Evolutionary conservation across 1,284 basidiomycete genomes (phyloP).

Genomic region (Apiotrichum gracile): DNA sequence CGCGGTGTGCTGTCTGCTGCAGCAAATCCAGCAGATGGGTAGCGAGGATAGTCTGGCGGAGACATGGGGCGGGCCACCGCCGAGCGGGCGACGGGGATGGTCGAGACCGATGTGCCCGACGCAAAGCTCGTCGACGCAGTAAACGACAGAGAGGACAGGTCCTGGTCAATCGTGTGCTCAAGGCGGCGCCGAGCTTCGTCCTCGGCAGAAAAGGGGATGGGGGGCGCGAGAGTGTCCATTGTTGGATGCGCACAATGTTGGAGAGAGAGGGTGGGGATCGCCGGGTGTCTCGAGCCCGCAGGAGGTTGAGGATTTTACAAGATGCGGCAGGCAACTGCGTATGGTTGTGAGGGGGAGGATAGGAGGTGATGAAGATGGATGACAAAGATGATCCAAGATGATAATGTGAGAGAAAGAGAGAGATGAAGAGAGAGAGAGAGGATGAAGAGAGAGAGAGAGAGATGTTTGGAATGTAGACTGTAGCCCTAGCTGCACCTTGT

Average conservation of each 20-base stretch:
- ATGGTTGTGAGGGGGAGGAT: background rate
- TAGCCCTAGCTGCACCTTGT: too few species aligned
- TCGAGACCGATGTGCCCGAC: slow-evolving; percentile 18
- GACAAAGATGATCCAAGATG: background rate
- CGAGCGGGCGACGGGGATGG: slow-evolving; percentile 19
- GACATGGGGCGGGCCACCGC: background rate
- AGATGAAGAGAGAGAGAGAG: background rate
- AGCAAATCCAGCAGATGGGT: background rate
- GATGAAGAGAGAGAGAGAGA: background rate
- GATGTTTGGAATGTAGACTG: background rate
- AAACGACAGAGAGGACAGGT: slow-evolving; percentile 38
- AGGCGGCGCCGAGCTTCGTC: slow-evolving; percentile 43
- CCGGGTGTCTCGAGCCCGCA: background rate
- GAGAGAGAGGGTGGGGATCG: background rate
- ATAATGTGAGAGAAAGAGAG: background rate
- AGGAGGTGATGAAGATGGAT: background rate
- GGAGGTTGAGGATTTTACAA: too few species aligned
- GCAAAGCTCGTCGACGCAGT: slow-evolving; percentile 19
- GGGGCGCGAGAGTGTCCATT: slow-evolving; percentile 11
- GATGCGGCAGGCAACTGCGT: slow-evolving; percentile 1
- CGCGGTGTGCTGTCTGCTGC: slow-evolving; percentile 10
- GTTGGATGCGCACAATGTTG: background rate
- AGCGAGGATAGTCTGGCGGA: slow-evolving; percentile 2
- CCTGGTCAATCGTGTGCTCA: slow-evolving; percentile 42
- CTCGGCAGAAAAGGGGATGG: slow-evolving; percentile 35